Base-by-base conservation (phyloP, 1,139 yeast species). In the Taiozyma sp. region DNA sequence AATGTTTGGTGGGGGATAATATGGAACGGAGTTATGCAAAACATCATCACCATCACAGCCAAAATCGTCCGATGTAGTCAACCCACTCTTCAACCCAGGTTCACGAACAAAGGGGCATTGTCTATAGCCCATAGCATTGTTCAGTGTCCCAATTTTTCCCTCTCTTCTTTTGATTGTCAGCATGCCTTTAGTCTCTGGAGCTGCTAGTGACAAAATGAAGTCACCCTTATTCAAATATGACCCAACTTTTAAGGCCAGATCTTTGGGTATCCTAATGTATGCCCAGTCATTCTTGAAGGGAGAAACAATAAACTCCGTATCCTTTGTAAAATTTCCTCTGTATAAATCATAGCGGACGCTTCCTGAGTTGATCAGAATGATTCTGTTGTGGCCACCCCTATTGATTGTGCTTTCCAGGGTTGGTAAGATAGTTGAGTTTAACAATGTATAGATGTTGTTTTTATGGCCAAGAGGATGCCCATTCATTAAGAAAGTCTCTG, bases 31-130 rank as follows among this genome's bases (percentile, higher is more conserved):
- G 51, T 73, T 75, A 67, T 93, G 99, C 1, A 78, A 72, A 0
- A 96, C 90, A 63, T 93, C 98, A 64, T 93, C 99, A 16, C 99
- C 99, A 56, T 81, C 82, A 54, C 72, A 67, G 0, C 97, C 98
- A 60, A 79, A 76, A 62, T 91, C 98, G 65, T 93, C 99, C 48
- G 70, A 64, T 0, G 99, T 91, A 0, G 83, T 84, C 61, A 87
- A 87, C 0, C 99, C 98, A 46, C 64, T 64, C 5, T 63, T 56
- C 8, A 65, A 51, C 1, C 48, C 41, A 14, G 67, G 65, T 16
- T 59, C 50, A 13, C 57, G 47, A n/a, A 67, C 54, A 32, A 59
- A 54, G 2, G 69, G 70, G 48, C 73, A 70, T 8, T 45, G 36
- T 16, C 42, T 38, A 42, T 45, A 45, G 8, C 45, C 40, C 22